Evolutionary conservation across 1,284 basidiomycete species (phyloP), one percentile per base, ranked within the genome.

Genomic region (Apiotrichum akiyoshidainum): DNA sequence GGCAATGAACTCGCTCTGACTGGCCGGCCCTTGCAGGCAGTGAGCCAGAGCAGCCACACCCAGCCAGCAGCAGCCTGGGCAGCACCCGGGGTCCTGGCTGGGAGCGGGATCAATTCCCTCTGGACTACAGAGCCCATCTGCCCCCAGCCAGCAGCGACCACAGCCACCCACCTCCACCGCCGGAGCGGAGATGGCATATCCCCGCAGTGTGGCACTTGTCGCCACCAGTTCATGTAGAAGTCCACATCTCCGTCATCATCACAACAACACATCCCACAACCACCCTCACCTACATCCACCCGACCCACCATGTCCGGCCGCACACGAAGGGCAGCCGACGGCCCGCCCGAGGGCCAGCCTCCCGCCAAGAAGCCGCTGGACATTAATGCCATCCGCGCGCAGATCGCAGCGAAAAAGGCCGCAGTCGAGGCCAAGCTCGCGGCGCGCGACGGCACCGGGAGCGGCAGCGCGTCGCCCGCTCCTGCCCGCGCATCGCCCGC

Each of bases 401-500:
- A 92, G 77, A 86, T 94, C 57, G 83, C 87, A 21, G 90, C 90
- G 13, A 89, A 89, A 73, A 83, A 90, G 55, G 89, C 90, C 13
- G 85, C 85, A 8, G 87, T 92, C 81, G 87, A 85, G 72, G 75
- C 74, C 5, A 83, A 79, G 47, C 78, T 80, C 12, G 73, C 81
- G 67, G 75, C 19, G 66, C 37, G 62, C 66, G 2, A 65, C 76
- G 26, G 80, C 76, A 39, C 45, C 4, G 26, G 80, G 76, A 39
- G 48, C 4, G 62, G 57, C 33, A 71, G 65, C 19, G 60, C 63
- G 16, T 65, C 65, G 19, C 61, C 65, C 14, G 46, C 55, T 67
- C 2, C 57, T 76, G 8, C 31, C 46, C 33, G n/a, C 46, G 34
- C 4, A n/a, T 35, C 33, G 14, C 31, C n/a, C 31, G 11, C 13